phyloP scores from a whole-genome alignment of 1,284 basidiomycete species.

The Inonotus hispidus region DNA sequence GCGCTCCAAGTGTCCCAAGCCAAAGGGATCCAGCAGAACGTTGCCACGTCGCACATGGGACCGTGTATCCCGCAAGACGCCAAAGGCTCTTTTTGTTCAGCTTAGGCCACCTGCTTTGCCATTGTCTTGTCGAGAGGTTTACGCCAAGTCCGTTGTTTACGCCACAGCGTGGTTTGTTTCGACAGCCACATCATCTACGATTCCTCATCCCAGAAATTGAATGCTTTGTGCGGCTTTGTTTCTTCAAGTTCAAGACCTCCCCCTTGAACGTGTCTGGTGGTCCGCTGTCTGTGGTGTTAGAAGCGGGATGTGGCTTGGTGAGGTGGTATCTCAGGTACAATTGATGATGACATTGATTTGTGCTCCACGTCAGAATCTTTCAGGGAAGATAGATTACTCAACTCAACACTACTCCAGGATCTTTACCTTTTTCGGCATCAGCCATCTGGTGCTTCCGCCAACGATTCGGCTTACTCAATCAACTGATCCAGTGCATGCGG shows the following conservation, averaged over 20 bases:
- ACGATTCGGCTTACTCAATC: neutral
- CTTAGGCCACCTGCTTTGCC: neutral
- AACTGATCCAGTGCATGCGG: neutral
- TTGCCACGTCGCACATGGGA: neutral
- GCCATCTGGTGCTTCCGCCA: neutral
- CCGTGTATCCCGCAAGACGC: neutral
- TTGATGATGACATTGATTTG: neutral
- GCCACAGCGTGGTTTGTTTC: neutral
- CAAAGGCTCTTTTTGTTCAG: neutral
- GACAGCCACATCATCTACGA: neutral
- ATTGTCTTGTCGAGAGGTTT: neutral
- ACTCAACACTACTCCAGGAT: neutral
- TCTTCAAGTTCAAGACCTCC: neutral
- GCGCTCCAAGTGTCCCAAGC: neutral
- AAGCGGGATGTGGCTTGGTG: neutral
- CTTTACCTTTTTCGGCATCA: neutral
- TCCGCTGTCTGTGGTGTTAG: neutral
- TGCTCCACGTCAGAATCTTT: slow-evolving; percentile 1
- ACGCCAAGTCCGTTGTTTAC: neutral
- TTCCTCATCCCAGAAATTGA: neutral
- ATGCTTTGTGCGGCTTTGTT: neutral
- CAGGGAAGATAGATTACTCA: no score
- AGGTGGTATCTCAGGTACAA: neutral
- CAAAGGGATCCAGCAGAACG: neutral
- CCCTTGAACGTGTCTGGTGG: neutral